Evolutionary conservation across 2,329 filamentous ascomycete species (phyloP).

Genomic region (Calonectria pteridis): DNA sequence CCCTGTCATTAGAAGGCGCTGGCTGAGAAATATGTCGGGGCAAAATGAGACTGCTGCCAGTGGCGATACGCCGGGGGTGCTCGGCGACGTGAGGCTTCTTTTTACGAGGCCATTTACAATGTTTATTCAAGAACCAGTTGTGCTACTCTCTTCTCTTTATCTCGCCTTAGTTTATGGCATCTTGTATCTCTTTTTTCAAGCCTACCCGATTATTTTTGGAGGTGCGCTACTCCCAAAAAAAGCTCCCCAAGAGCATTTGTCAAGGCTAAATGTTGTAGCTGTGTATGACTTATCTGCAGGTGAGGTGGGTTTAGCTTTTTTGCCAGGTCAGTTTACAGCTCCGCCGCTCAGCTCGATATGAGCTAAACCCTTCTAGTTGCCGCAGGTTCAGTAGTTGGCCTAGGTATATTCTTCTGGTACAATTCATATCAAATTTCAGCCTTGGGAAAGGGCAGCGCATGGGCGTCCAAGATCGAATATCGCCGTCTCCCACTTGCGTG

Average conservation of each 20-base stretch:
- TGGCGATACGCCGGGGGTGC: not conserved
- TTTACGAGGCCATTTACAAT: conserved; percentile 28
- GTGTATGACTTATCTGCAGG: conserved; percentile 16
- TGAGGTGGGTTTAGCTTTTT: conserved; percentile 4
- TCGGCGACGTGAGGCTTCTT: conserved; percentile 18
- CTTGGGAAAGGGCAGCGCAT: conserved; percentile 11
- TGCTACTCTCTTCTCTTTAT: conserved; percentile 29
- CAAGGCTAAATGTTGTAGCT: not conserved
- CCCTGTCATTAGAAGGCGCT: conserved; percentile 23
- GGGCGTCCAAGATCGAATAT: conserved; percentile 30
- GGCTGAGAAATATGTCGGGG: too few relatives aligned
- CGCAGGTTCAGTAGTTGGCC: conserved; percentile 2
- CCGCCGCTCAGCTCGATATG: not conserved
- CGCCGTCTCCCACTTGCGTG: conserved; percentile 36
- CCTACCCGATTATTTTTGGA: conserved; percentile 38
- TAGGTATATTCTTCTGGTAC: conserved; percentile 29
- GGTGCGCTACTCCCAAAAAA: not conserved
- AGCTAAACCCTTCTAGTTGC: not conserved
- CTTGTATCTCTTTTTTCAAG: conserved; percentile 38
- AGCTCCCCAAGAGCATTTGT: not conserved
- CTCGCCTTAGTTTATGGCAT: conserved; percentile 31
- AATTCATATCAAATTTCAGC: conserved; percentile 25
- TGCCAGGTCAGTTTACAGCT: conserved; percentile 9
- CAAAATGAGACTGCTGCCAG: not conserved
- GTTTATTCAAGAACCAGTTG: conserved; percentile 29